Conservation (phyloP, 306 rosid species). For the Cucurbita argyrosperma region DNA sequence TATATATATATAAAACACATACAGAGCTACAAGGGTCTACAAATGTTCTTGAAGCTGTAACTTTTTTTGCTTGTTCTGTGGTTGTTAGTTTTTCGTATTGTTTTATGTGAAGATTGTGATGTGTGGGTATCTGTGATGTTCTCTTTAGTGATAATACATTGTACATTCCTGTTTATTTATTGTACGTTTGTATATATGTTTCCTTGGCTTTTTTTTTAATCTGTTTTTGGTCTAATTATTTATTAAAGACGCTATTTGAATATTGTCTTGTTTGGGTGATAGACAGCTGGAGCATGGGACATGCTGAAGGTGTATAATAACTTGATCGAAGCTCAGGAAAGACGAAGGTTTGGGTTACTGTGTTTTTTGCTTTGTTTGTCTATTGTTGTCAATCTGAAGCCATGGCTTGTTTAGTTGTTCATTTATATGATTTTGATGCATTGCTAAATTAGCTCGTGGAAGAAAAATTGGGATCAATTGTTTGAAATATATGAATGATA, state of each 20-base stretch:
- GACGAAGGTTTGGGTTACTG: slow-evolving; percentile 48
- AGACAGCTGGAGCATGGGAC: slow-evolving; percentile 96
- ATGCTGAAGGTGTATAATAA: slow-evolving; percentile 67
- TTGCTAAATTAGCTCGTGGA: not conserved
- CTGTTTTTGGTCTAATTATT: not conserved
- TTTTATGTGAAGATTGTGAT: not conserved
- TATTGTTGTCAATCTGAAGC: not conserved
- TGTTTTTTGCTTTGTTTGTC: not conserved
- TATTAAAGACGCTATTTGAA: not conserved
- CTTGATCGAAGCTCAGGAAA: slow-evolving; percentile 75
- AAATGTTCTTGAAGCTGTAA: not conserved
- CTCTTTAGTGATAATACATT: not conserved
- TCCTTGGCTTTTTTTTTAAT: not conserved
- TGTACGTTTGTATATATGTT: not conserved
- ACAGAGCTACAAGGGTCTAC: not conserved
- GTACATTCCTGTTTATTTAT: not conserved
- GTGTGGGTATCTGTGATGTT: not conserved
- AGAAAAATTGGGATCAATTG: not conserved
- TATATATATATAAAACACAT: not conserved
- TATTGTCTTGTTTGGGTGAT: not conserved
- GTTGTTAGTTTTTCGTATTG: not conserved
- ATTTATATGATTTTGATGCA: not conserved
- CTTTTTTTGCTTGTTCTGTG: not conserved
- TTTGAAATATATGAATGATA: not conserved
- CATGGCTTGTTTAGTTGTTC: not conserved